These are phyloP conservation scores for Diaporthe citri DNA, from an alignment of 2,329 filamentous ascomycete genomes.

Conservation along the genomic window DNA sequence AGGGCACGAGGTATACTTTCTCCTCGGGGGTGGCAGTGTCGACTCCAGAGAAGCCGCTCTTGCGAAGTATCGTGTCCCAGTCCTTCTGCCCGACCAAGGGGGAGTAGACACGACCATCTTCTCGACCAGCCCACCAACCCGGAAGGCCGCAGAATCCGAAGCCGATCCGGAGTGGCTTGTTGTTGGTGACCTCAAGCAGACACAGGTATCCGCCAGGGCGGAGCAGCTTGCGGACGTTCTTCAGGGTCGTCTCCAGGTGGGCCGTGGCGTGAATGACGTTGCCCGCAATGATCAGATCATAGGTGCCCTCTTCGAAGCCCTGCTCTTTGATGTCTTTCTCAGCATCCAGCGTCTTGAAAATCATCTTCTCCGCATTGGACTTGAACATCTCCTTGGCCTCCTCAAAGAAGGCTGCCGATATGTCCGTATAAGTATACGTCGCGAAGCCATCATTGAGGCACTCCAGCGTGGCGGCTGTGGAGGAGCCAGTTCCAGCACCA, in stretches of 20 bases:
- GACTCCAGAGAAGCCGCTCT: conserved; percentile 28
- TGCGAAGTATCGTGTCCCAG: conserved; percentile 3
- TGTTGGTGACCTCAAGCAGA: conserved; percentile 54
- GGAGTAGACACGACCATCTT: conserved; percentile 17
- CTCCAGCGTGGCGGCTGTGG: conserved; percentile 52
- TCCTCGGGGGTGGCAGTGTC: conserved; percentile 25
- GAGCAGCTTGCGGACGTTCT: conserved; percentile 53
- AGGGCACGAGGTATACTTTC: background rate
- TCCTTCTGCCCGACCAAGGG: background rate
- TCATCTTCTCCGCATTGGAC: conserved; percentile 36
- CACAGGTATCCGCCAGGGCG: conserved; percentile 61
- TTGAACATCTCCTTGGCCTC: conserved; percentile 43
- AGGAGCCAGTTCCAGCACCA: conserved; percentile 56
- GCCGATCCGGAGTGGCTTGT: conserved; percentile 35
- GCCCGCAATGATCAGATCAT: conserved; percentile 55
- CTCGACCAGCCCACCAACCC: conserved; percentile 33
- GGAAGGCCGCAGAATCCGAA: conserved; percentile 43
- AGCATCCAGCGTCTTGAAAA: conserved; percentile 45
- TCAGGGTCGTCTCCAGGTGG: conserved; percentile 44
- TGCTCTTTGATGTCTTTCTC: conserved; percentile 46
- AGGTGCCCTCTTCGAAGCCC: conserved; percentile 46
- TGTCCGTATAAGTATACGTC: conserved; percentile 60
- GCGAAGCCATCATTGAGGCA: conserved; percentile 48
- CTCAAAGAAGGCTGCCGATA: conserved; percentile 54
- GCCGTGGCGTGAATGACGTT: conserved; percentile 55